Percentiles rank a stretch among this genome's conserved stretches.
phyloP scores from a whole-genome alignment of 2,329 filamentous ascomycete species.

The Aspergillus uvarum region DNA sequence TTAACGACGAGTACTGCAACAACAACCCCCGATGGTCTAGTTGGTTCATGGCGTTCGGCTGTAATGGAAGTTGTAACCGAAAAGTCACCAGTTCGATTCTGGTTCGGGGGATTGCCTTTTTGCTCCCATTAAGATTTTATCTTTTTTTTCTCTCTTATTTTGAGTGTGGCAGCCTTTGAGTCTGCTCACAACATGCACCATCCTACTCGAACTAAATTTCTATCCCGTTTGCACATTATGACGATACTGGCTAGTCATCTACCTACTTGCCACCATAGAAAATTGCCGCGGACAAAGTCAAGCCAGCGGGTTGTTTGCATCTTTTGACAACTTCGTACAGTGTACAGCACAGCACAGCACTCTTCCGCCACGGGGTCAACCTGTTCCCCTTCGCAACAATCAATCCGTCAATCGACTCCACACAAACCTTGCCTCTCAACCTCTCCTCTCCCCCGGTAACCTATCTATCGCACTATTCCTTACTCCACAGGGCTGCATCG shows the following conservation, averaged over 20 bases:
- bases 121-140: too few relatives aligned
- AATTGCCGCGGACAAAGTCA: too few relatives aligned
- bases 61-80: neutral
- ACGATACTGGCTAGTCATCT: too few relatives aligned
- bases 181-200: too few relatives aligned
- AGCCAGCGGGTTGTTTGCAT: neutral
- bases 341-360: too few relatives aligned
- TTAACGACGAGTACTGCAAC: fast-evolving
- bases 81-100: neutral
- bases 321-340: neutral
- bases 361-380: neutral
- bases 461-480: neutral
- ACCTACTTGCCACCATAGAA: too few relatives aligned
- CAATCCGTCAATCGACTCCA: neutral
- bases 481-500: neutral
- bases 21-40: neutral
- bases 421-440: neutral
- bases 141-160: too few relatives aligned
- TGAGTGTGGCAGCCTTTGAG: too few relatives aligned
- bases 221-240: too few relatives aligned
- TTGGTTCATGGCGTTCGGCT: neutral
- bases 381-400: neutral
- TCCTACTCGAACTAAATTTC: too few relatives aligned
- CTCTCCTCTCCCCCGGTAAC: neutral
- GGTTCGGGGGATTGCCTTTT: neutral